phyloP scores from a whole-genome alignment of 2,329 filamentous ascomycete species.

The Alternaria atra region DNA sequence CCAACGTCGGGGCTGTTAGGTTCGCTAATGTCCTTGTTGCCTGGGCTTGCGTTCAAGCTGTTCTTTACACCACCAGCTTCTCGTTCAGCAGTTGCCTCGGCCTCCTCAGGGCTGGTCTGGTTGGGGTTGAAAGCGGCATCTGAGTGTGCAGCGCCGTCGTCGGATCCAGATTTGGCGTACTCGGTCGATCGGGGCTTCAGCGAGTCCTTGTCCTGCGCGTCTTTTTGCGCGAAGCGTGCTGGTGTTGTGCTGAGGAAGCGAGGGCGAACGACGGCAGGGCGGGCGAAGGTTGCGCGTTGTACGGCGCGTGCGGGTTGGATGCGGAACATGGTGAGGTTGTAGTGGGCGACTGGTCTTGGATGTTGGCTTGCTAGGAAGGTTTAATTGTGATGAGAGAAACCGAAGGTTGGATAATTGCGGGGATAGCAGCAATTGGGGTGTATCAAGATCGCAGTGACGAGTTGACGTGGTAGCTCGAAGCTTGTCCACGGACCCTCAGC shows the following conservation, averaged over 20 bases:
- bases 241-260: conserved; percentile 38
- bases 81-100: conserved; percentile 54
- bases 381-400: background rate
- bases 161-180: conserved; percentile 72
- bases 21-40: conserved; percentile 66
- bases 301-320: conserved; percentile 32
- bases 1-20: conserved; percentile 52
- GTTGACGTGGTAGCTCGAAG: conserved; percentile 14
- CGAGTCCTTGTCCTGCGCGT: conserved; percentile 61
- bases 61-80: conserved; percentile 44
- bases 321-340: conserved; percentile 36
- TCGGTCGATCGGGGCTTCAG: conserved; percentile 73
- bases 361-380: background rate
- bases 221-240: conserved; percentile 49
- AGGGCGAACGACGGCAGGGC: conserved; percentile 14
- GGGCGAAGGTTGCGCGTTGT: conserved; percentile 25
- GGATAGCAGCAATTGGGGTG: conserved; percentile 8
- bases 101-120: conserved; percentile 72
- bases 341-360: fast-evolving
- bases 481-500: conserved; percentile 6
- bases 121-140: conserved; percentile 74
- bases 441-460: conserved; percentile 11
- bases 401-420: background rate
- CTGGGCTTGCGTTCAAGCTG: conserved; percentile 67
- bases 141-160: conserved; percentile 63